Conservation (phyloP, 2,329 filamentous ascomycete genomes). For the Rhinocladiella similis region DNA sequence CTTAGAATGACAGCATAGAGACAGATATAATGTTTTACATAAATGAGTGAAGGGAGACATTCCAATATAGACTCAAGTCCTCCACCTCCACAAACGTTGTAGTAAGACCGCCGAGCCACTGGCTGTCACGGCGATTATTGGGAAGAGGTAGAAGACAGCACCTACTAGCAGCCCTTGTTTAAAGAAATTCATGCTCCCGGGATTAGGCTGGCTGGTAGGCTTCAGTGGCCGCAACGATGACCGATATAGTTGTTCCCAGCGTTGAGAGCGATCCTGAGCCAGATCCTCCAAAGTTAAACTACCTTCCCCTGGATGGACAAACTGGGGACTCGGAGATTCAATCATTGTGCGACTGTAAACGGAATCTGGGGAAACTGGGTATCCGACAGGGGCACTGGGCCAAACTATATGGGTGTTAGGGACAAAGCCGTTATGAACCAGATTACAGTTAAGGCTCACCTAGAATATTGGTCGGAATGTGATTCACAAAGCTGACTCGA, state of each 20-base stretch:
- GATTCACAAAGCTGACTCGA: slow-evolving; percentile 55
- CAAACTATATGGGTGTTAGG: slow-evolving; percentile 3
- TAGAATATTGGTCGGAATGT: slow-evolving; percentile 57
- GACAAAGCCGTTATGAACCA: not conserved
- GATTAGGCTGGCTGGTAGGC: slow-evolving; percentile 4
- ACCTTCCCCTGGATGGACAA: not conserved
- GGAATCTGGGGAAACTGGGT: slow-evolving; percentile 1
- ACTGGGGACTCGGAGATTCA: slow-evolving; percentile 10
- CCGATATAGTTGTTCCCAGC: not conserved
- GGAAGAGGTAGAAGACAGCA: not conserved
- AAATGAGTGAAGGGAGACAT: too few relatives aligned
- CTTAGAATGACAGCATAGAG: too few relatives aligned
- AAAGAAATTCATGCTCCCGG: slow-evolving; percentile 11
- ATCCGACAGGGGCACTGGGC: slow-evolving; percentile 6
- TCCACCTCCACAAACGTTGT: not conserved
- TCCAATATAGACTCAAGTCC: not conserved
- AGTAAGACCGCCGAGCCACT: not conserved
- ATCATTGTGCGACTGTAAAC: slow-evolving; percentile 7
- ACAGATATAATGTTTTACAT: too few relatives aligned
- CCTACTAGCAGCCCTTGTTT: not conserved
- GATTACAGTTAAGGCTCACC: slow-evolving; percentile 33
- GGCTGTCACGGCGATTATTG: not conserved
- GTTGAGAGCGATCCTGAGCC: not conserved
- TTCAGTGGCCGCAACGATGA: slow-evolving; percentile 7
- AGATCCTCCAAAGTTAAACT: not conserved